Conservation (phyloP, 164 flowering plant genomes). For the Warburgia ugandensis region DNA sequence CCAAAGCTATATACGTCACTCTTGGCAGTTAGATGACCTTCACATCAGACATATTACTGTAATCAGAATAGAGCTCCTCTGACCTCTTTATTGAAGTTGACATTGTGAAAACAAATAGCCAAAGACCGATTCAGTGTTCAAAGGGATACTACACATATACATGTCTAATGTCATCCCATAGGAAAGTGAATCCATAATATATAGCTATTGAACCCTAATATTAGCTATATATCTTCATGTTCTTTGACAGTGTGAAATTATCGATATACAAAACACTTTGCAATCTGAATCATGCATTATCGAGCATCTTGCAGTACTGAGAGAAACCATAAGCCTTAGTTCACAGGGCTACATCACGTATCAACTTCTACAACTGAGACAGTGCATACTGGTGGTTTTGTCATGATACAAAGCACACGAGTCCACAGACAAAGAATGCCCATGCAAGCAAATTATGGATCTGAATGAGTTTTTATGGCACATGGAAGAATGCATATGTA, state of each 20-base stretch:
- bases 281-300: too few species aligned
- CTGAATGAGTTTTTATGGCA: neutral
- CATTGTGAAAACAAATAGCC: neutral
- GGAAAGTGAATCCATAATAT: neutral
- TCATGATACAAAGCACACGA: neutral
- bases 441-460: neutral
- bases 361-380: too few species aligned
- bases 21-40: slow-evolving; percentile 76
- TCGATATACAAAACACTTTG: too few species aligned
- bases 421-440: neutral
- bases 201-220: too few species aligned
- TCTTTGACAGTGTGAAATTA: too few species aligned
- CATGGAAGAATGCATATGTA: too few species aligned
- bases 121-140: neutral
- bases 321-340: too few species aligned
- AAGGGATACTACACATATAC: neutral
- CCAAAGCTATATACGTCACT: slow-evolving; percentile 91
- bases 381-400: neutral
- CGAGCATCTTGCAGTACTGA: too few species aligned
- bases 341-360: too few species aligned
- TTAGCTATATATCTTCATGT: too few species aligned
- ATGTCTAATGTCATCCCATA: neutral
- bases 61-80: neutral
- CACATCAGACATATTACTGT: neutral
- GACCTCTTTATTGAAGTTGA: too few species aligned